Base-by-base conservation (phyloP, 192 early-diverging fungal species). In the Backusella sp. region DNA sequence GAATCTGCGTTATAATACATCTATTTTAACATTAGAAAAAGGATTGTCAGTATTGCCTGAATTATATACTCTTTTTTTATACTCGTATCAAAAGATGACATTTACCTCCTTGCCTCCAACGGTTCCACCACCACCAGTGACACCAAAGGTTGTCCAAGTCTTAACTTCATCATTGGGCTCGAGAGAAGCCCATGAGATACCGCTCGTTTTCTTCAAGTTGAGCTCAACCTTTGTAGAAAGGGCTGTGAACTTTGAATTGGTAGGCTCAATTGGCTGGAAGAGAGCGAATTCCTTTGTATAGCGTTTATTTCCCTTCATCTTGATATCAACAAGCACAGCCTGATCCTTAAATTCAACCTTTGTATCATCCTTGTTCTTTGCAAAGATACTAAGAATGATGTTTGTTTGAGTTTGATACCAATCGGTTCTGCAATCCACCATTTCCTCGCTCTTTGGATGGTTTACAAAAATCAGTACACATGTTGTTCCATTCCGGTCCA, bases 391-490 rank as follows among this genome's bases (percentile, higher is more conserved):
- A 49, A 98, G 82, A 73, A 95, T 94, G 42, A 99, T 90, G 30
- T 88, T 88, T 36, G 85, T 87, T 39, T 86, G 94, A 30, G 94
- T 96, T 78, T 99, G 97, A 83, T 98, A 99, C 92, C 92, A 98
- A 84, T 99, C 98, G 36, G 89, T 89, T 32, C 97, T 88, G 77
- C 96, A 97, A 26, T 94, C 84, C 11, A 96, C 92, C 36, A 83
- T 68, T 52, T 91, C 86, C 66, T 88, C 85, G 6, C 34, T 44
- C 21, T 71, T 69, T 69, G 3, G 6, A 8, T 32, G 26, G 17
- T 68, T 28, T 3, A 32, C 32, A 32, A 12, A 26, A 68, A 4
- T 44, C 26, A 41, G 41, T 19, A 23, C 32, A 41, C n/a, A n/a
- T 19, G 15, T 21, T 23, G 2, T 17, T 37, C 3, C 21, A 32